phyloP scores from a whole-genome alignment of 345 rosid genomes.

The Syzygium aqueum region DNA sequence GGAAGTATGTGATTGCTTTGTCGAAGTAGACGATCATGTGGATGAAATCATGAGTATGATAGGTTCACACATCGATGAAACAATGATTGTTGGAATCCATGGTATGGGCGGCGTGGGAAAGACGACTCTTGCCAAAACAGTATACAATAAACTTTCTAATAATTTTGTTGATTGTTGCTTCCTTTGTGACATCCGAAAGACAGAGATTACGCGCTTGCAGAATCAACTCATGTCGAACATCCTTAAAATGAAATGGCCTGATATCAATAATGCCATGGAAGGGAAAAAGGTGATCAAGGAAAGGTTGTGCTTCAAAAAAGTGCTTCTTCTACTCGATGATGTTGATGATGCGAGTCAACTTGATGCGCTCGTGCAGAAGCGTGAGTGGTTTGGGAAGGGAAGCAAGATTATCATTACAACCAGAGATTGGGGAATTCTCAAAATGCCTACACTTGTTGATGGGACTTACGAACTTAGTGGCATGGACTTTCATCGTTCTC shows the following conservation, averaged over 20 bases:
- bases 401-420: neutral
- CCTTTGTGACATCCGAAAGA: neutral
- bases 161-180: neutral
- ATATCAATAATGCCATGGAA: neutral
- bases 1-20: neutral
- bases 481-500: neutral
- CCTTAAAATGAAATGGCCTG: neutral
- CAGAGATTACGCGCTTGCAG: neutral
- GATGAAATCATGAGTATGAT: neutral
- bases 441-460: neutral
- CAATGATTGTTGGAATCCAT: neutral
- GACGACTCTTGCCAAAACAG: neutral
- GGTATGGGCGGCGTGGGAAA: neutral
- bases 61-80: accelerated
- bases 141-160: neutral
- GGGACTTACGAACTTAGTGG: neutral
- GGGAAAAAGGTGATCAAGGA: neutral
- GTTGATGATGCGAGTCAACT: neutral
- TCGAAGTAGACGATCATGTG: neutral
- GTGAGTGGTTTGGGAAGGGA: neutral
- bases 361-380: neutral
- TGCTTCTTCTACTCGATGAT: neutral
- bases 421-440: neutral
- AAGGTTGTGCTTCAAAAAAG: neutral
- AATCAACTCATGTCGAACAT: neutral